Conservation (phyloP, 2,329 filamentous ascomycete genomes). For the Lachnellula occidentalis region DNA sequence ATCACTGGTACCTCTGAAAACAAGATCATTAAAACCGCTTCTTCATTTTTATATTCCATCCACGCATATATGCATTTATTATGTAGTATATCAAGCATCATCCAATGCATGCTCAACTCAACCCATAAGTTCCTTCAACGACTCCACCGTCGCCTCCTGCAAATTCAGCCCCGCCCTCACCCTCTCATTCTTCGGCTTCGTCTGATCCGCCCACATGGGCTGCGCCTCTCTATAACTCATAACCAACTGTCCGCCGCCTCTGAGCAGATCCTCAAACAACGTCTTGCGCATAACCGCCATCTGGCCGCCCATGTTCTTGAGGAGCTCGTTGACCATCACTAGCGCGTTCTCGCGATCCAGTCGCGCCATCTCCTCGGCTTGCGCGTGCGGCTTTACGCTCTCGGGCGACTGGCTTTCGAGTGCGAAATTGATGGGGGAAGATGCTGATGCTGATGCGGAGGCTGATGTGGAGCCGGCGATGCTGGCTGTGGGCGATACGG, state of each 20-base stretch:
- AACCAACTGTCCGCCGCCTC: conserved; percentile 39
- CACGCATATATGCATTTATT: too few relatives aligned
- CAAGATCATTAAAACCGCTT: too few relatives aligned
- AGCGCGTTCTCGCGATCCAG: conserved; percentile 58
- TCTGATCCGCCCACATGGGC: conserved; percentile 1
- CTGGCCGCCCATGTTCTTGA: conserved; percentile 39
- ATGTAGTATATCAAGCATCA: too few relatives aligned
- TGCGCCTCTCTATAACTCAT: conserved; percentile 19
- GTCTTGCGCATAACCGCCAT: conserved; percentile 36
- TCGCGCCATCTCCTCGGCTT: conserved; percentile 39
- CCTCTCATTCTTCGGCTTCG: conserved; percentile 7
- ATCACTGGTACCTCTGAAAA: too few relatives aligned
- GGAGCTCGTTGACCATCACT: conserved; percentile 51
- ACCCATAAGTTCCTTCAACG: conserved; percentile 9
- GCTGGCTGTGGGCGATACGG: conserved; percentile 1
- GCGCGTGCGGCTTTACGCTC: conserved; percentile 17
- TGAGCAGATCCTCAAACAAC: conserved; percentile 45
- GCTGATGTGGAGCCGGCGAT: neutral
- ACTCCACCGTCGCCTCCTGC: conserved; percentile 13
- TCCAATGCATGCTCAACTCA: neutral
- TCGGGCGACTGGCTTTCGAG: conserved; percentile 15
- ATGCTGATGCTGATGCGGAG: neutral
- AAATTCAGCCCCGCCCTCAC: conserved; percentile 9
- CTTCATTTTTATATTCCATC: too few relatives aligned
- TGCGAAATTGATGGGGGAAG: neutral